Evolutionary conservation across 768 basidiomycete genomes (phyloP), one percentile per base, ranked within the genome.

Genomic region (Termitomyces sp.): DNA sequence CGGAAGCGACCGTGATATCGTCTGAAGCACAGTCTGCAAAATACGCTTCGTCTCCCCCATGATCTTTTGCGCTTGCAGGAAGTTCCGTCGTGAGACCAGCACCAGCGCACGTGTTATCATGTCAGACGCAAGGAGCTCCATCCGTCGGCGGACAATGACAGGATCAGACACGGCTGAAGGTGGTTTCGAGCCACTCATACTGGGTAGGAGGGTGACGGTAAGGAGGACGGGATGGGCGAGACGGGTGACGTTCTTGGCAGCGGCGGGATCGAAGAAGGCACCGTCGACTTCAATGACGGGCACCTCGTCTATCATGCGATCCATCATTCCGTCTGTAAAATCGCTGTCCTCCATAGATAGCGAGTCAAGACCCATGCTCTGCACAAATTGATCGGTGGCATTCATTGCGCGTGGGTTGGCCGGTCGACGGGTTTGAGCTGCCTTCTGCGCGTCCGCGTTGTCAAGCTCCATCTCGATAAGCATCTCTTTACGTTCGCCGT

Each of bases 401-500:
- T 91, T 92, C 73, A 88, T 71, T 35, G 79, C 70, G 32, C 81
- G 72, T 38, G 70, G 70, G 35, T 69, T 56, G 39, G 40, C 15
- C 12, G 70, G 68, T 9, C 58, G 59, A 38, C 70, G 71, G 16
- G 67, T 65, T 51, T 71, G 69, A 22, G 69, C 69, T 66, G 74
- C 64, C 64, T 75, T 76, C 58, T 80, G 81, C 66, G 79, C 71
- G 60, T 92, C 90, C 57, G 79, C 77, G 68, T 93, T 92, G 70
- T 94, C 91, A 62, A 97, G 83, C 76, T 99, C 97, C 55, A 96
- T 82, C 76, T 99, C 96, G 63, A 99, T 86, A 22, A 99, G 82
- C 86, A 99, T 94, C 83, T 99, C 97, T 76, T 96, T 93, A 70
- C 87, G 84, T 79, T 98, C 96, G n/a, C 97, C 97, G 69, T 92